Conservation (phyloP, 106 monocot species). For the Apostasia shenzhenica region DNA sequence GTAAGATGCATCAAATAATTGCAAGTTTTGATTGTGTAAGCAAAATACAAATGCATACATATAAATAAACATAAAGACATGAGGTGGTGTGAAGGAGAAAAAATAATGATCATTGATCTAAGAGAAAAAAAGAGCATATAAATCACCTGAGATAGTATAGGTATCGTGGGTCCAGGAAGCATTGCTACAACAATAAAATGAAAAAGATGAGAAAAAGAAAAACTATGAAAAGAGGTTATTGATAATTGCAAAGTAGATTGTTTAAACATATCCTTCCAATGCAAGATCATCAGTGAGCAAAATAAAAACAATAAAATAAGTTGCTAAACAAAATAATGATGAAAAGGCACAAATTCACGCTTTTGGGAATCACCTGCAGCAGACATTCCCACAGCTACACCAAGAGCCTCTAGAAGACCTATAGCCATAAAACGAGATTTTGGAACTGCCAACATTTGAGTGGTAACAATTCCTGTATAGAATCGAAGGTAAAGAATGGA, state of each 20-base stretch:
- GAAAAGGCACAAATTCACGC: too few relatives aligned
- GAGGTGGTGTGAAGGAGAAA: too few relatives aligned
- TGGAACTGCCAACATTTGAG: conserved; percentile 76
- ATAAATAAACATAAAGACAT: too few relatives aligned
- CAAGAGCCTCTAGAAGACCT: conserved; percentile 85
- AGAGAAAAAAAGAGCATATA: too few relatives aligned
- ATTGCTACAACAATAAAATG: conserved; percentile 31
- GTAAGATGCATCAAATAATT: neutral
- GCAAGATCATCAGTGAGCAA: too few relatives aligned
- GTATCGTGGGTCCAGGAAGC: conserved; percentile 81
- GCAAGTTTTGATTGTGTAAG: neutral
- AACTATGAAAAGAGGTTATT: neutral
- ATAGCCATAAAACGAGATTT: conserved; percentile 73
- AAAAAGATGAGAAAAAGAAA: neutral
- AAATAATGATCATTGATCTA: too few relatives aligned
- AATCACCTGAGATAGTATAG: conserved; percentile 73
- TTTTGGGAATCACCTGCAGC: conserved; percentile 61
- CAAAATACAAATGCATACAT: too few relatives aligned
- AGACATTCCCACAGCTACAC: conserved; percentile 90
- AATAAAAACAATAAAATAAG: too few relatives aligned
- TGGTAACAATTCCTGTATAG: conserved; percentile 66
- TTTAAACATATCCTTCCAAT: too few relatives aligned
- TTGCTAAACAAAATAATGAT: too few relatives aligned
- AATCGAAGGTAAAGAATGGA: conserved; percentile 65
- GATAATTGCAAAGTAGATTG: too few relatives aligned